These are phyloP conservation scores for Boehmeria nivea DNA, from an alignment of 306 rosid genomes.

Conservation along the genomic window DNA sequence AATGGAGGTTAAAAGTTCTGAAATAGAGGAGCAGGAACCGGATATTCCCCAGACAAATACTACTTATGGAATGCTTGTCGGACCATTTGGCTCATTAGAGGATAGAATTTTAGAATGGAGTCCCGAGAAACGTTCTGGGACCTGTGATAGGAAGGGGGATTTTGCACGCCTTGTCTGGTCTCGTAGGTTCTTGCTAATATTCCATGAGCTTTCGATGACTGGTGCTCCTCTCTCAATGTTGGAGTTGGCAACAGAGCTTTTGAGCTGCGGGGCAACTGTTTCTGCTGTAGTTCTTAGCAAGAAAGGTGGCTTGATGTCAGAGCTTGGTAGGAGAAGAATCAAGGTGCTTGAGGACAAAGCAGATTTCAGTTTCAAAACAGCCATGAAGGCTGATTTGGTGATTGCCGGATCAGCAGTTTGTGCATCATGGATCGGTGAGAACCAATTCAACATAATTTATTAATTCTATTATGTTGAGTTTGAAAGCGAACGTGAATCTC, in stretches of 20 bases:
- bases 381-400: constrained; percentile 71
- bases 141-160: constrained; percentile 62
- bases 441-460: background rate
- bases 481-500: background rate
- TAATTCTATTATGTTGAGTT: no score
- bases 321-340: constrained; percentile 67
- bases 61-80: constrained; percentile 78
- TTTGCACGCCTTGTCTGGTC: constrained; percentile 70
- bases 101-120: constrained; percentile 65
- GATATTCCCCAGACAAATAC: constrained; percentile 62
- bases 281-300: constrained; percentile 81
- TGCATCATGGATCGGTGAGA: constrained; percentile 94
- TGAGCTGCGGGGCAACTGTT: constrained; percentile 83
- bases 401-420: constrained; percentile 92
- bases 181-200: constrained; percentile 66
- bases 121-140: constrained; percentile 56
- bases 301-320: constrained; percentile 89
- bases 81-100: constrained; percentile 79
- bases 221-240: constrained; percentile 95
- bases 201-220: constrained; percentile 94
- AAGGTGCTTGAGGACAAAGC: constrained; percentile 82
- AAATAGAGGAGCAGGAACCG: constrained; percentile 45
- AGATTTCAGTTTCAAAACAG: constrained; percentile 59
- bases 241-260: constrained; percentile 87
- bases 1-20: constrained; percentile 29